Conservation (phyloP, 2,329 filamentous ascomycete genomes). For the Aspergillus ibericus region DNA sequence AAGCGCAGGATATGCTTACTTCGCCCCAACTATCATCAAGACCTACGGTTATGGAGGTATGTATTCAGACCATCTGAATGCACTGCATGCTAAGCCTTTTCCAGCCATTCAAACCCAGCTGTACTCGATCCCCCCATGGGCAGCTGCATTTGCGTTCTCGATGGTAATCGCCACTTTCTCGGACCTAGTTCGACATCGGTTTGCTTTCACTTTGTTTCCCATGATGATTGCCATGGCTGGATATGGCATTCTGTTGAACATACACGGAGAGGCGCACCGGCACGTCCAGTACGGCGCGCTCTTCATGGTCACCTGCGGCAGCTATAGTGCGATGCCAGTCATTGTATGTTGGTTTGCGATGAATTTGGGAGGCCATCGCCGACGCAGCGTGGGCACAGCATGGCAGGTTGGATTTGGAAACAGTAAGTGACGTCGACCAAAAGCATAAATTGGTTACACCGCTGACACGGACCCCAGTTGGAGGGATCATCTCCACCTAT, state of each 20-base stretch:
- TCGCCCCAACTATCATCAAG: conserved; percentile 69
- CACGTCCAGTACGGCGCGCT: conserved; percentile 73
- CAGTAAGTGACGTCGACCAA: conserved; percentile 27
- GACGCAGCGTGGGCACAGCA: conserved; percentile 68
- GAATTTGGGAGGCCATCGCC: conserved; percentile 72
- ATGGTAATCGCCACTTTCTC: conserved; percentile 73
- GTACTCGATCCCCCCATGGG: conserved; percentile 60
- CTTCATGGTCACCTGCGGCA: conserved; percentile 77
- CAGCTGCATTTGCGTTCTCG: conserved; percentile 73
- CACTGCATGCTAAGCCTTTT: conserved; percentile 7
- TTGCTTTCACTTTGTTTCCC: conserved; percentile 68
- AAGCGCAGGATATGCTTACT: conserved; percentile 66
- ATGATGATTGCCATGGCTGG: conserved; percentile 70
- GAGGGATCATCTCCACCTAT: conserved; percentile 75
- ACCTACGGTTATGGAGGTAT: conserved; percentile 61
- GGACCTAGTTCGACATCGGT: conserved; percentile 71
- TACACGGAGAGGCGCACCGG: conserved; percentile 62
- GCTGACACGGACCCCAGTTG: conserved; percentile 47
- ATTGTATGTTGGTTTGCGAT: conserved; percentile 82
- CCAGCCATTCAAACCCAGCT: conserved; percentile 52
- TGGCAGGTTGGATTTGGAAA: conserved; percentile 81
- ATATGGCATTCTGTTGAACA: conserved; percentile 70
- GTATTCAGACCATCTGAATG: conserved; percentile 1
- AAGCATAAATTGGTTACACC: background rate
- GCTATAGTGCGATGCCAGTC: conserved; percentile 87